These are phyloP conservation scores for Rhododendron molle DNA, from an alignment of 148 eudicot genomes.

Conservation along the genomic window DNA sequence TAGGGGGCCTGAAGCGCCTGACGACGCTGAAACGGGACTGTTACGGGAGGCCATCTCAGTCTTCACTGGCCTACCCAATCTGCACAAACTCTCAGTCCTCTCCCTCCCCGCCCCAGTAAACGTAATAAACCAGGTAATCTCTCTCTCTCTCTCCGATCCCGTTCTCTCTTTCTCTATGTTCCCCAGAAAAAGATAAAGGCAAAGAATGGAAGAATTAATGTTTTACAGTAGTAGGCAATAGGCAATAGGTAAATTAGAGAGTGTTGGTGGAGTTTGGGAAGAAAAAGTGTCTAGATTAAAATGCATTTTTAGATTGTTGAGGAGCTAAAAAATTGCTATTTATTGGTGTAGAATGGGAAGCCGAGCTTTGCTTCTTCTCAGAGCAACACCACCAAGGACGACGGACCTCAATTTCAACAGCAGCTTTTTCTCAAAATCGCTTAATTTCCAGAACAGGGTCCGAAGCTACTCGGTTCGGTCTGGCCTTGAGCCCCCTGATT, in stretches of 20 bases:
- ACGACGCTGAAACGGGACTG: too few relatives aligned
- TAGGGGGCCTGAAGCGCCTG: too few relatives aligned
- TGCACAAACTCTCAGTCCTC: too few relatives aligned
- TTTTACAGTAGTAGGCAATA: too few relatives aligned
- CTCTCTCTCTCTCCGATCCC: too few relatives aligned
- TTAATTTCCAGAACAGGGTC: not conserved
- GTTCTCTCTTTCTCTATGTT: too few relatives aligned
- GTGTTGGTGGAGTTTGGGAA: not conserved
- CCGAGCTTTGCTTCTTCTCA: slow-evolving; percentile 23
- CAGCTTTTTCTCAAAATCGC: slow-evolving; percentile 9
- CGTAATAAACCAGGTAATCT: too few relatives aligned
- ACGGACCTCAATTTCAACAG: slow-evolving; percentile 2
- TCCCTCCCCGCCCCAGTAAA: too few relatives aligned
- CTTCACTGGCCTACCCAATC: too few relatives aligned
- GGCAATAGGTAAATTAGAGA: not conserved
- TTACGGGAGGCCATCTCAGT: too few relatives aligned
- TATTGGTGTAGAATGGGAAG: slow-evolving; percentile 16
- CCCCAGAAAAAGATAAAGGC: not conserved
- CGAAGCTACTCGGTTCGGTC: slow-evolving; percentile 24
- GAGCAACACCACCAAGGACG: slow-evolving; percentile 8
- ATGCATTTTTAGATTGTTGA: not conserved
- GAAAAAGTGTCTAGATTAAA: not conserved
- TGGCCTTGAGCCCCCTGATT: slow-evolving; percentile 66
- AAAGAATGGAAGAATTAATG: not conserved
- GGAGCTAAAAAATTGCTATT: not conserved